Conservation (phyloP, 495 filamentous ascomycete species). For the Talaromyces ruber region DNA sequence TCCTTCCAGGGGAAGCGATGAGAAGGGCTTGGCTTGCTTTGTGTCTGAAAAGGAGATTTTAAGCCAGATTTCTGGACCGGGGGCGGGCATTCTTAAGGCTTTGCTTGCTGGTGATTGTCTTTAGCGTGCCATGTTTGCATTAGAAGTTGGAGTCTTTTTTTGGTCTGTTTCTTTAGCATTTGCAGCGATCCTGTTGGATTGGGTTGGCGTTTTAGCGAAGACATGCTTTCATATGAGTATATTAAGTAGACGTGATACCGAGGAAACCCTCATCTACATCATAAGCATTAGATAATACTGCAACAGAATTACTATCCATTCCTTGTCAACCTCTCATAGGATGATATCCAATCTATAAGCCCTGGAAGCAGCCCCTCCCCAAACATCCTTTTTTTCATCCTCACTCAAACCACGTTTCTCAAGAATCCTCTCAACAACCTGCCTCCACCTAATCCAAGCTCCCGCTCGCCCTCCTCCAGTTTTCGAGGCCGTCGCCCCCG, state of each 20-base stretch:
- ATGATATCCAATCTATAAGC: slow-evolving; percentile 43
- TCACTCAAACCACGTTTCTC: slow-evolving; percentile 45
- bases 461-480: slow-evolving; percentile 40
- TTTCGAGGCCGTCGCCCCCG: background rate
- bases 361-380: slow-evolving; percentile 57
- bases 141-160: background rate
- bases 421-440: slow-evolving; percentile 45
- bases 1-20: slow-evolving; percentile 38
- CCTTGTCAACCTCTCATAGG: background rate
- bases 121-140: background rate
- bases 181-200: background rate
- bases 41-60: slow-evolving; percentile 72
- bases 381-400: slow-evolving; percentile 53
- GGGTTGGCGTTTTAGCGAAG: background rate
- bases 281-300: background rate
- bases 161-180: background rate
- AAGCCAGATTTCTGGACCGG: slow-evolving; percentile 58
- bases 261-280: background rate
- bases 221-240: background rate
- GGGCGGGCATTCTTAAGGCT: slow-evolving; percentile 41
- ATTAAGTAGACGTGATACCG: background rate
- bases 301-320: background rate
- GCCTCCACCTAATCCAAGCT: slow-evolving; percentile 41
- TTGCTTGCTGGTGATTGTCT: slow-evolving; percentile 30
- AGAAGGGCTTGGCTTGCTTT: slow-evolving; percentile 65